These are phyloP conservation scores for Massarina eburnea DNA, from an alignment of 2,329 filamentous ascomycete genomes.

Conservation along the genomic window DNA sequence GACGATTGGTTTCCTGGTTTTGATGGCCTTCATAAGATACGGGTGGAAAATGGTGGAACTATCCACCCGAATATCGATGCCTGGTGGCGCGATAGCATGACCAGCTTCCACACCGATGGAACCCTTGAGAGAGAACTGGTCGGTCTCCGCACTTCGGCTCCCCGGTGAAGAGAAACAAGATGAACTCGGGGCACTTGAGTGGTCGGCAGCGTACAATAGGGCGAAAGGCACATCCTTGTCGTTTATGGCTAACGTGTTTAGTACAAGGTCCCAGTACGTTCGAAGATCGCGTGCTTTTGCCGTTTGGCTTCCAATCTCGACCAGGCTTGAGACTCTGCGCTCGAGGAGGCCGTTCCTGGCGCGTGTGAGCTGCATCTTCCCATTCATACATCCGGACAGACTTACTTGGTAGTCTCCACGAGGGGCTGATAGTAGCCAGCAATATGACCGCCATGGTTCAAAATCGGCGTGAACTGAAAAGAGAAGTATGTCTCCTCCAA, in stretches of 20 bases:
- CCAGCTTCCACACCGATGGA: conserved; percentile 20
- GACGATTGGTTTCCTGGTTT: conserved; percentile 24
- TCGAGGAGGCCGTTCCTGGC: conserved; percentile 13
- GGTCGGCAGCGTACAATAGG: conserved; percentile 27
- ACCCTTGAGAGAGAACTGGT: conserved; percentile 24
- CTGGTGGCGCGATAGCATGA: conserved; percentile 22
- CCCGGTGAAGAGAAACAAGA: conserved; percentile 6
- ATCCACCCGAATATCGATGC: conserved; percentile 21
- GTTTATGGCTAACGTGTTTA: conserved; percentile 69
- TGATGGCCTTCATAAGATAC: conserved; percentile 34
- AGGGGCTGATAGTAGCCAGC: conserved; percentile 74
- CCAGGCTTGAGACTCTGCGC: conserved; percentile 48
- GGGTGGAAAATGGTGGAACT: conserved; percentile 21
- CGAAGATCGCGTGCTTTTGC: conserved; percentile 67
- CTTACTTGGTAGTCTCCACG: conserved; percentile 61
- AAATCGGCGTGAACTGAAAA: conserved; percentile 74
- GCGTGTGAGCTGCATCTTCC: no score
- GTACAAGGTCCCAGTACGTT: conserved; percentile 69
- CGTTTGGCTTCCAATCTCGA: conserved; percentile 70
- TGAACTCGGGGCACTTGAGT: conserved; percentile 7
- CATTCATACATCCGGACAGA: background rate
- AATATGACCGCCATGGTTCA: conserved; percentile 69
- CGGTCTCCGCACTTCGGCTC: conserved; percentile 1
- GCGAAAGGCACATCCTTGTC: conserved; percentile 49
- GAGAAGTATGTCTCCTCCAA: conserved; percentile 79